These are phyloP conservation scores for Omphalea diandra DNA, from an alignment of 441 rosid species.

Conservation along the genomic window DNA sequence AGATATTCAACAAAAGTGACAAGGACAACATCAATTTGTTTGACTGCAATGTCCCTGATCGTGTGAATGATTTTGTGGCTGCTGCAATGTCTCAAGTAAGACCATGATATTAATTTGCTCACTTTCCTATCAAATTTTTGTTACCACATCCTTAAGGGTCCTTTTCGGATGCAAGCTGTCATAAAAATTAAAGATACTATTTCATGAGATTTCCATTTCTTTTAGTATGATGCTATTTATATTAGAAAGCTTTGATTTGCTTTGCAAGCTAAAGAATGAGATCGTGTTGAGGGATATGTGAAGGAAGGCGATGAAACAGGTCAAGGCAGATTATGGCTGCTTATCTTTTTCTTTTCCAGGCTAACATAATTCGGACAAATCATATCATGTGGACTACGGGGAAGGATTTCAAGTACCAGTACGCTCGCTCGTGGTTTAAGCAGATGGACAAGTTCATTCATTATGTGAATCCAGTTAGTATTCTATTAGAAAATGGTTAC, in stretches of 20 bases:
- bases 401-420: constrained; percentile 72
- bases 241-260: background rate
- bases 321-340: background rate
- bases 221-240: background rate
- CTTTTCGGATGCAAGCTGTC: constrained; percentile 6
- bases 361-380: constrained; percentile 66
- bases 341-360: constrained; percentile 40
- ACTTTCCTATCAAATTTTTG: background rate
- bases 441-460: constrained; percentile 81
- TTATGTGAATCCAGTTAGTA: constrained; percentile 62
- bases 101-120: constrained; percentile 7
- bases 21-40: constrained; percentile 72
- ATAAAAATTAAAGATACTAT: background rate
- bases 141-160: constrained; percentile 2
- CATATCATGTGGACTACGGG: constrained; percentile 91
- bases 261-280: constrained; percentile 2
- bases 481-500: background rate
- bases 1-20: too few relatives aligned
- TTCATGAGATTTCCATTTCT: background rate
- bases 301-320: background rate
- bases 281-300: background rate
- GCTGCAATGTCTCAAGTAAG: constrained; percentile 86
- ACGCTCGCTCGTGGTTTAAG: constrained; percentile 62
- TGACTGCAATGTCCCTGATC: constrained; percentile 87
- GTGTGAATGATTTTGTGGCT: constrained; percentile 74